Conservation (phyloP, 257 asterid species). For the Echites panduratus region DNA sequence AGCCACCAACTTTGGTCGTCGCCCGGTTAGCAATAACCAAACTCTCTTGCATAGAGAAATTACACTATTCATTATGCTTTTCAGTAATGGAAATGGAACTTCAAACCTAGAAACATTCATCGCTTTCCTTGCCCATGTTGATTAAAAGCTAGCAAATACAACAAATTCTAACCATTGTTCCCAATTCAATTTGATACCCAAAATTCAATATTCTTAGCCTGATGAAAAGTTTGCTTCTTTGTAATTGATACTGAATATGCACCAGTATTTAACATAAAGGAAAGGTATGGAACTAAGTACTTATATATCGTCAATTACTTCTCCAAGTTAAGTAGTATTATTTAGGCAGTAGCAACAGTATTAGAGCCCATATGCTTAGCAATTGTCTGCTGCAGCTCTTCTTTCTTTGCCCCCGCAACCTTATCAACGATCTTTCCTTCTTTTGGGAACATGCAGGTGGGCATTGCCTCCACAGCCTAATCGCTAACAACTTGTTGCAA, state of each 20-base stretch:
- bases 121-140: too few relatives aligned
- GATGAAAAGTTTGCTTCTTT: not conserved
- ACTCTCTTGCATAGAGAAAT: too few relatives aligned
- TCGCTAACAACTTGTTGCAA: conserved; percentile 64
- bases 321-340: not conserved
- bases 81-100: too few relatives aligned
- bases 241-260: not conserved
- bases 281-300: not conserved
- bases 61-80: too few relatives aligned
- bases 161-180: not conserved
- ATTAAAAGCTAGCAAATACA: too few relatives aligned
- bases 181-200: not conserved
- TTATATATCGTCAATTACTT: too few relatives aligned
- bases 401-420: conserved; percentile 78
- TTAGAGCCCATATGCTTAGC: conserved; percentile 43
- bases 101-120: too few relatives aligned
- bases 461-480: conserved; percentile 93
- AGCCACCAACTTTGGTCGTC: too few relatives aligned
- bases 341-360: conserved; percentile 13
- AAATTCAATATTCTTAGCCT: not conserved
- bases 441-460: conserved; percentile 72
- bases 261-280: not conserved
- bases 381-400: conserved; percentile 69
- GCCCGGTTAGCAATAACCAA: too few relatives aligned
- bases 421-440: conserved; percentile 67